Evolutionary conservation across 129 eudicot genomes (phyloP), one percentile per base, ranked within the genome.

Genomic region (Scalesia atractyloides): DNA sequence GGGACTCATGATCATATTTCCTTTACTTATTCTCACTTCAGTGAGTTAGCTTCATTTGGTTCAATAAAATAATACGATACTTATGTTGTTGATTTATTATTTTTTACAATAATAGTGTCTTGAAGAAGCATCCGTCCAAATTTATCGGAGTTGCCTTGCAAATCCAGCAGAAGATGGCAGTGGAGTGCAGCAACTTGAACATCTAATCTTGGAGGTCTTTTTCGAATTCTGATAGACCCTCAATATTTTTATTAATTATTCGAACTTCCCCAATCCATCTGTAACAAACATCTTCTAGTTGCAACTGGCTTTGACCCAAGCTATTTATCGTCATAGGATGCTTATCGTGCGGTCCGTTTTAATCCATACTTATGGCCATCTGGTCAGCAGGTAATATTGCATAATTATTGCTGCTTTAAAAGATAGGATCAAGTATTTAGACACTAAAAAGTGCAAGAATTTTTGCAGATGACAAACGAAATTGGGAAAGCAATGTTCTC

Each of bases 281-380:
- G 30, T 65, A 0, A 48, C 54, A 49, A 48, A 34, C 37, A 46
- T 50, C 11, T 44, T 47, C 37, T 51, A 67, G n/a, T 17, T 46
- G 20, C 33, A 56, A 24, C 64, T 76, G 65, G 49, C 62, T 4
- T 50, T 81, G 36, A 83, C 65, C 44, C 59, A 10, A 26, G 37
- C 62, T 7, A 14, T 43, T 56, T 24, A 16, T 47, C 11, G 46
- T 76, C 66, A 16, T 72, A 89, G 98, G 96, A 89, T 77, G 94
- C 91, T 14, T 92, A 92, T 74, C 85, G 87, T 59, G 96, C 95
- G 44, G 95, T 92, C 75, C 96, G 98, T 18, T 92, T 92, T 83
- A 92, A 92, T 82, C 96, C 95, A 5, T 89, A 92, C 81, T 57
- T 92, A 41, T 92, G 96, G 98, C 98, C 96, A 36, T 78, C 96